phyloP scores from a whole-genome alignment of 169 alveolate genomes.

The Toxoplasma gondii region DNA sequence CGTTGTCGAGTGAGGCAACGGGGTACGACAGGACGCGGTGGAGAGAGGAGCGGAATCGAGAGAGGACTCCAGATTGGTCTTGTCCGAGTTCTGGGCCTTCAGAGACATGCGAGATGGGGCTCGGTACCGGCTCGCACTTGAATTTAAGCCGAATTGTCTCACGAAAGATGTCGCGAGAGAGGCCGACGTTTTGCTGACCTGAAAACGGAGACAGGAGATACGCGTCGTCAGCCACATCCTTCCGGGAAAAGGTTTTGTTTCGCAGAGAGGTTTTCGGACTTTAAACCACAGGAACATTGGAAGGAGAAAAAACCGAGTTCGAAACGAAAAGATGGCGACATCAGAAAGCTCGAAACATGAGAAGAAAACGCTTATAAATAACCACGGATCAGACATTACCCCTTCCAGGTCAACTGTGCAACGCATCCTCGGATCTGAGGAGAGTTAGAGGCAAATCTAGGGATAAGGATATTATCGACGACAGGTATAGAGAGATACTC shows the following conservation, averaged over 20 bases:
- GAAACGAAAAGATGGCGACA: not conserved
- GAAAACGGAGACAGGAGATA: not conserved
- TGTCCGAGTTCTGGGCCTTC: not conserved
- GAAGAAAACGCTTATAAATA: not conserved
- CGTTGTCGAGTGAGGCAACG: too few relatives aligned
- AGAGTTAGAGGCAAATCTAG: too few relatives aligned
- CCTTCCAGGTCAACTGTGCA: too few relatives aligned
- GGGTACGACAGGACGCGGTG: too few relatives aligned
- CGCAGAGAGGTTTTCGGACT: too few relatives aligned
- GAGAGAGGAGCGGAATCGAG: too few relatives aligned
- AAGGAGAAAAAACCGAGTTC: not conserved
- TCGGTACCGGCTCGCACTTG: not conserved
- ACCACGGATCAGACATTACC: not conserved
- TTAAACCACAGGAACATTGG: too few relatives aligned
- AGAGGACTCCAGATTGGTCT: not conserved
- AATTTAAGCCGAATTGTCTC: not conserved
- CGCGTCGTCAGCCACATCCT: too few relatives aligned
- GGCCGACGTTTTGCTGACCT: conserved; percentile 30
- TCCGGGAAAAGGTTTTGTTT: too few relatives aligned
- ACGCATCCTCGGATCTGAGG: too few relatives aligned
- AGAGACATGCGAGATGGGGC: not conserved
- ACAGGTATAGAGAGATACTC: too few relatives aligned
- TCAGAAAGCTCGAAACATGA: not conserved
- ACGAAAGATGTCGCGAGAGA: conserved; percentile 1
- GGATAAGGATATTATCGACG: too few relatives aligned